Evolutionary conservation across 2,329 filamentous ascomycete genomes (phyloP).

Genomic region (Fusarium praegraminearum): DNA sequence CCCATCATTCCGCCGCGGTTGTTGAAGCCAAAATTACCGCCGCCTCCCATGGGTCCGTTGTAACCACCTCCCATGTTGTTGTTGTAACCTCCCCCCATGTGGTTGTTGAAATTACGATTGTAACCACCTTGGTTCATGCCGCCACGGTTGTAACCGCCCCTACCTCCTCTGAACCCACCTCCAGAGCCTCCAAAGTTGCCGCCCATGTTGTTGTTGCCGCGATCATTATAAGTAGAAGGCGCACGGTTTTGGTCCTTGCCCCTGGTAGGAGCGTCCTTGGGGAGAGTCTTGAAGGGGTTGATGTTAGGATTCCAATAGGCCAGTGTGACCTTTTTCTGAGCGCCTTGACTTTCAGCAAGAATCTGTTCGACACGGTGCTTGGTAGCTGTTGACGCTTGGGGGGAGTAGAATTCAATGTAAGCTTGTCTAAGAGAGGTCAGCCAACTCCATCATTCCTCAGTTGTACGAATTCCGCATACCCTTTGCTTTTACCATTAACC

Average conservation of each 20-base stretch:
- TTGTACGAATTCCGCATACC: constrained; percentile 64
- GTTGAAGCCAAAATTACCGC: constrained; percentile 64
- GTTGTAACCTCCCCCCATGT: constrained; percentile 57
- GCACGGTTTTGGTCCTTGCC: constrained; percentile 73
- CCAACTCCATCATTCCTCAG: constrained; percentile 8
- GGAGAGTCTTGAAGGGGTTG: constrained; percentile 92
- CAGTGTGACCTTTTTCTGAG: constrained; percentile 77
- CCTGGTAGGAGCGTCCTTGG: constrained; percentile 80
- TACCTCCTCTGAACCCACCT: constrained; percentile 65
- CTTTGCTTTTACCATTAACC: constrained; percentile 98
- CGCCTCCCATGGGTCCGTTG: constrained; percentile 65
- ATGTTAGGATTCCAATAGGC: constrained; percentile 80
- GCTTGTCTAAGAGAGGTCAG: constrained; percentile 66
- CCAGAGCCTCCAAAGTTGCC: constrained; percentile 66
- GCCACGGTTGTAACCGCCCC: constrained; percentile 59
- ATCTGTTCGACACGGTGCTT: constrained; percentile 84
- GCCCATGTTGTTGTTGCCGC: constrained; percentile 52
- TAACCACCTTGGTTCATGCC: constrained; percentile 63
- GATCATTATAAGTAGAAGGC: constrained; percentile 63
- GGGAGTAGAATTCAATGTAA: constrained; percentile 85
- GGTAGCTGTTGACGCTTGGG: constrained; percentile 85
- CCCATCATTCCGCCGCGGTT: constrained; percentile 61
- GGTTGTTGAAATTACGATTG: constrained; percentile 59
- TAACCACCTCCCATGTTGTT: constrained; percentile 63
- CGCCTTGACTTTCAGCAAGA: constrained; percentile 61